phyloP scores from a whole-genome alignment of 768 basidiomycete genomes.

The Panellus pusillus region DNA sequence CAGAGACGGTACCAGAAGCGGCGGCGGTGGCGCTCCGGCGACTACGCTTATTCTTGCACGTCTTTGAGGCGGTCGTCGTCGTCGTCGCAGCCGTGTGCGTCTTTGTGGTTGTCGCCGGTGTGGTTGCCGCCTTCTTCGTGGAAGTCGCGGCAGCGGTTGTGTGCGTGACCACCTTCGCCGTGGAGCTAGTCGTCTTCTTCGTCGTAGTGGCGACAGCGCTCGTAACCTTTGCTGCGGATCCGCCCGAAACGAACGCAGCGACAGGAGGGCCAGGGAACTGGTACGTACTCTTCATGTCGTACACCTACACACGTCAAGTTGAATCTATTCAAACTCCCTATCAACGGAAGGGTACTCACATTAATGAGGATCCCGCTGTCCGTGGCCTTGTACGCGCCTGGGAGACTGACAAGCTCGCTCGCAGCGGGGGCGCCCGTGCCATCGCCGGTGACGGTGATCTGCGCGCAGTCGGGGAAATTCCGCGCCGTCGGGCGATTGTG shows the following conservation, averaged over 20 bases:
- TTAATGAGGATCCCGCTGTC: slow-evolving; percentile 34
- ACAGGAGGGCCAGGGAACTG: slow-evolving; percentile 38
- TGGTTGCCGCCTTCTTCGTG: neutral
- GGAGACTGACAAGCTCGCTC: slow-evolving; percentile 20
- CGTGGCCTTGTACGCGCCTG: slow-evolving; percentile 26
- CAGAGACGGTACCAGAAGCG: neutral
- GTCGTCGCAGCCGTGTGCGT: neutral
- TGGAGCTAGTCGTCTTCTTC: neutral
- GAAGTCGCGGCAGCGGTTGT: neutral
- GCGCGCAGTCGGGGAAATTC: slow-evolving; percentile 35
- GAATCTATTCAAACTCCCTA: no score
- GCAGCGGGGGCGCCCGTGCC: slow-evolving; percentile 31
- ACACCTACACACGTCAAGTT: slow-evolving; percentile 3
- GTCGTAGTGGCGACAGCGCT: neutral
- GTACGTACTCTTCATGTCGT: slow-evolving; percentile 24
- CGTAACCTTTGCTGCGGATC: neutral
- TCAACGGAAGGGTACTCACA: neutral
- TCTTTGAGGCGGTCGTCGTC: neutral
- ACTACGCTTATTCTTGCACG: neutral
- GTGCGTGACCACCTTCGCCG: neutral
- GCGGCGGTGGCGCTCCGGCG: neutral
- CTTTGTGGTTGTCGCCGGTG: neutral
- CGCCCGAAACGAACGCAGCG: slow-evolving; percentile 26
- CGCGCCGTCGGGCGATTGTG: slow-evolving; percentile 32
- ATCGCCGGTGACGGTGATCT: slow-evolving; percentile 30